Evolutionary conservation across 345 rosid species (phyloP), one percentile per base, ranked within the genome.

Genomic region (Raphanus raphanistrum): DNA sequence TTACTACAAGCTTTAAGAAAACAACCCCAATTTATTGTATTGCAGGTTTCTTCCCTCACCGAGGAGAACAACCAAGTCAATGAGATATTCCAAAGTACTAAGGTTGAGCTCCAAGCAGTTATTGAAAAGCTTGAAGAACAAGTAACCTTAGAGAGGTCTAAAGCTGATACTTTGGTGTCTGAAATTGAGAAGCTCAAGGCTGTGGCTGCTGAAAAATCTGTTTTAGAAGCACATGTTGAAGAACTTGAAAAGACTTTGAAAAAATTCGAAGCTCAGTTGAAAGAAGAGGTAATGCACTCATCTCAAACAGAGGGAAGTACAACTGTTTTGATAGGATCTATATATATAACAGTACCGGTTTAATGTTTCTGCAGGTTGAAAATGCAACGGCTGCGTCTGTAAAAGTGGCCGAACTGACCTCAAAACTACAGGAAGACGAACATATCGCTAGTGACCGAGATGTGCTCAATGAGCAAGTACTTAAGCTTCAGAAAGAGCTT

Each of bases 41-140:
- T 76, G 59, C 88, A 95, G 99, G 85, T 93, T 63, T 87, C 88
- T 75, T 88, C 93, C 1, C 80, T 87, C 27, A 58, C 82, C 86
- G 95, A 93, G 82, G 94, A 91, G 84, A 87, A 86, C 77, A 86
- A 79, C 79, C 84, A 80, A 74, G 92, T 90, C 50, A 87, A 83
- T 66, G 94, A 82, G 77, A 73, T 87, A 10, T 73, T 86, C 71
- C 88, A 88, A 70, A 85, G 80, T 77, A 78, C 93, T 38, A 91
- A 85, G 89, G 82, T 77, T 66, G 98, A 95, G 81, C 94, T 90
- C 81, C 91, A 91, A 10, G 84, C 92, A 31, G 73, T 82, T 66
- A 82, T 90, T 73, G 28, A 71, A 71, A 88, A 87, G 86, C 92
- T 89, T 71, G 87, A 90, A 72, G 94, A 82, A 79, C 84, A 87